These are phyloP conservation scores for Kurtzmaniella quercitrusa DNA, from an alignment of 1,139 yeast genomes.

Conservation along the genomic window DNA sequence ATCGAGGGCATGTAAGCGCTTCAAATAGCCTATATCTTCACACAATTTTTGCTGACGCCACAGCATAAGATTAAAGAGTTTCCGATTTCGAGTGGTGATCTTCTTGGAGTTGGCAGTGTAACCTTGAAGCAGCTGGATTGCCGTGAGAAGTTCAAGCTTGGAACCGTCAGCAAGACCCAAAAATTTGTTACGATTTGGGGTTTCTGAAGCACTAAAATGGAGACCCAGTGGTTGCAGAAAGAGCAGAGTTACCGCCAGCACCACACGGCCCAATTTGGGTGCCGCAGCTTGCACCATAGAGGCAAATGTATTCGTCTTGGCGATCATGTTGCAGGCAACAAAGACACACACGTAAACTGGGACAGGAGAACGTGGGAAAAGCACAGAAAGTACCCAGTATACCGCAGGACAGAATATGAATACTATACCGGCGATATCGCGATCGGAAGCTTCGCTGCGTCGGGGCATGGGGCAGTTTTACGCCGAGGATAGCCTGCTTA, in stretches of 20 bases:
- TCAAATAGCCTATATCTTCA: slow-evolving; percentile 51
- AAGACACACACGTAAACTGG: slow-evolving; percentile 30
- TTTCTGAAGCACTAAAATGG: not conserved
- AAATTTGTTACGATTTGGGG: slow-evolving; percentile 10
- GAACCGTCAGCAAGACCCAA: slow-evolving; percentile 15
- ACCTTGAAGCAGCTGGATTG: slow-evolving; percentile 47
- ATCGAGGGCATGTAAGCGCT: slow-evolving; percentile 48
- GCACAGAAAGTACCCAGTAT: slow-evolving; percentile 7
- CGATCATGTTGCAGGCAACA: slow-evolving; percentile 29
- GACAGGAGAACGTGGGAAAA: slow-evolving; percentile 18
- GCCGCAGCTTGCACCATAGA: slow-evolving; percentile 6
- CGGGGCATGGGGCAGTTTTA: not conserved
- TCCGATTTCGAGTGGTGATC: slow-evolving; percentile 44
- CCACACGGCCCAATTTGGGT: slow-evolving; percentile 3
- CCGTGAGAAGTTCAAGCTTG: slow-evolving; percentile 39
- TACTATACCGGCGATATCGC: slow-evolving; percentile 7
- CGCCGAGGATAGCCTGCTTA: too few species aligned
- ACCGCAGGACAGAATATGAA: slow-evolving; percentile 8
- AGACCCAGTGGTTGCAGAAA: not conserved
- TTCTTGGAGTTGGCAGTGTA: slow-evolving; percentile 39
- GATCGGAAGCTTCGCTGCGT: slow-evolving; percentile 8
- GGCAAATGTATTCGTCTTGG: slow-evolving; percentile 21
- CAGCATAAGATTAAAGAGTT: slow-evolving; percentile 45
- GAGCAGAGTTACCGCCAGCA: not conserved
- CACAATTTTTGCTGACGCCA: slow-evolving; percentile 55